Percentiles rank a stretch among this genome's conserved stretches.
Evolutionary conservation across 139 green algal species (phyloP).

Genomic region (Chlorella vulgaris): DNA sequence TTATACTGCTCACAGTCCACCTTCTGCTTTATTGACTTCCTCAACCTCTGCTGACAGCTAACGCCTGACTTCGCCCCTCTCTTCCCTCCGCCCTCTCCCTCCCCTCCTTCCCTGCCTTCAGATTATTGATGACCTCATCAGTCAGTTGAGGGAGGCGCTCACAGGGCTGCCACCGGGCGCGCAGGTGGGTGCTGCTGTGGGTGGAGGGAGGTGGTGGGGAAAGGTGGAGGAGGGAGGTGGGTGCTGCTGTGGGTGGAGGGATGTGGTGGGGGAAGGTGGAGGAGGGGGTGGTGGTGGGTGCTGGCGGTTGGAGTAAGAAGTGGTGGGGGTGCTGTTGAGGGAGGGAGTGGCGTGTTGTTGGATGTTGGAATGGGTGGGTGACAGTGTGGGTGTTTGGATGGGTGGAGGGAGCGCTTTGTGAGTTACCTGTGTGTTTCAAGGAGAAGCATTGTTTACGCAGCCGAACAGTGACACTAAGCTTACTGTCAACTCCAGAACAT

Average conservation of each 20-base stretch:
- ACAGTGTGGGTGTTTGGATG: neutral
- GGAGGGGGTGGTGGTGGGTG: neutral
- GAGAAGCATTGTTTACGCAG: no score
- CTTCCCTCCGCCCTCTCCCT: no score
- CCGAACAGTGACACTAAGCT: no score
- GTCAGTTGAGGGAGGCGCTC: slow-evolving; percentile 60
- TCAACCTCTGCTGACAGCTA: no score
- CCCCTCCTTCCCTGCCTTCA: neutral
- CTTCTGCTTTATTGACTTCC: no score
- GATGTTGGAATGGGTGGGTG: neutral
- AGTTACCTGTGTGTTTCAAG: no score
- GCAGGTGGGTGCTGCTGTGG: neutral
- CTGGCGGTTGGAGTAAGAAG: neutral
- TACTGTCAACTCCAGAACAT: no score
- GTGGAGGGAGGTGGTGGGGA: neutral
- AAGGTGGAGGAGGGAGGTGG: neutral
- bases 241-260: neutral
- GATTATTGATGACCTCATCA: slow-evolving; percentile 70
- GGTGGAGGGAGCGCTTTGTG: no score
- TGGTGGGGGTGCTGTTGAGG: neutral
- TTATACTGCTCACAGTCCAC: no score
- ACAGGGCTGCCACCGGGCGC: slow-evolving; percentile 50
- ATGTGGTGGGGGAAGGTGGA: neutral
- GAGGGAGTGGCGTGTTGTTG: neutral
- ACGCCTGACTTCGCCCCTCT: no score